Base-by-base conservation (phyloP, 2,329 filamentous ascomycete genomes). In the Rutstroemia sp. region DNA sequence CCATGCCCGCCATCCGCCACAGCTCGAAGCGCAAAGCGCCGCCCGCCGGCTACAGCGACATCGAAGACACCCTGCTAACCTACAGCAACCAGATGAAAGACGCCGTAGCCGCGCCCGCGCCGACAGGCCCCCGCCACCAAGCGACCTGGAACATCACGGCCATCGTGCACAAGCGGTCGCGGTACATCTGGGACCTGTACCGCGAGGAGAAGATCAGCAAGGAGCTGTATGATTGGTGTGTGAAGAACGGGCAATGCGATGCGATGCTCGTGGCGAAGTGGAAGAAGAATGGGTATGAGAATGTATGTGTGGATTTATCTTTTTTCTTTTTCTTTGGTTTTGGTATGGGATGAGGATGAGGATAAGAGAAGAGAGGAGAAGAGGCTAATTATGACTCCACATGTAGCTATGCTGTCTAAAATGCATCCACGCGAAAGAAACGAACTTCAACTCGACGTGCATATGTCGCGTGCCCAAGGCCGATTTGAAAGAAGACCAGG, bases 261-360 rank as follows among this genome's bases (percentile, higher is more conserved):
- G 84, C 89, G 47, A 94, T 92, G 77, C 76, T 99, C 69, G 97
- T 99, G 69, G 94, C 94, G 14, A 99, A 99, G 76, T 99, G 94
- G 94, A 99, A 99, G 83, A 99, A 99, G 77, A 88, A 95, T 68
- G 94, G 94, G 16, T 99, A 99, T 69, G 94, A 99, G 74, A 96
- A 97, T 85, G 89, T 90, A 71, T 52, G 78, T 14, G 56, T 49
- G 52, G 4, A 44, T 49, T 71, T 5, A n/a, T n/a, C n/a, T 27
- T 34, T 44, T 6, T 56, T 52, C 12, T 34, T 34, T 34, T 34
- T 5, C 4, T 14, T 12, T 34, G 7, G 9, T 34, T 30, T 30
- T 5, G 23, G 19, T 23, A 23, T 10, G 25, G 2, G 30, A 12
- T 12, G 27, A 18, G 8, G 25, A 19, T 16, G 23, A 5, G 5